These are phyloP conservation scores for Arthrobotrys iridis DNA, from an alignment of 2,329 filamentous ascomycete genomes.

Conservation along the genomic window DNA sequence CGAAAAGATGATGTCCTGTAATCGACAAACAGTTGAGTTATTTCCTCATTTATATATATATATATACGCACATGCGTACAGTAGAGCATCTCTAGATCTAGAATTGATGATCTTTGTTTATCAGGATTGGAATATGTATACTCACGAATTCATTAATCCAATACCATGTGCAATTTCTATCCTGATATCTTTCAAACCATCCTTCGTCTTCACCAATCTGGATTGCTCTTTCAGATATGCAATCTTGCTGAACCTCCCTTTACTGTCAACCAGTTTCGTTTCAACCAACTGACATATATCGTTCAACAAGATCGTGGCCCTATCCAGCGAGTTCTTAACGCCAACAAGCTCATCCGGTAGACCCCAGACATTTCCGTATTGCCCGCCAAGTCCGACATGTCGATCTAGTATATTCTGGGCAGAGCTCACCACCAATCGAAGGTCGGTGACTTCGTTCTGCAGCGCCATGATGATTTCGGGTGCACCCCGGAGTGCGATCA, in stretches of 20 bases:
- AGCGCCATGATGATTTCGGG: neutral
- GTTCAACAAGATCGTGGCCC: neutral
- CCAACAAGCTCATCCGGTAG: neutral
- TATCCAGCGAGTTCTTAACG: neutral
- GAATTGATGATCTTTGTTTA: neutral
- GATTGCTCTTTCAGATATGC: neutral
- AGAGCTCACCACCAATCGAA: neutral
- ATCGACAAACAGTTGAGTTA: too few relatives aligned
- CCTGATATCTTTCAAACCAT: neutral
- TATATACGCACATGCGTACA: too few relatives aligned
- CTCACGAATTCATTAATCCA: conserved; percentile 16
- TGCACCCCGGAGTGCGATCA: neutral
- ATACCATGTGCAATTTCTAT: conserved; percentile 7
- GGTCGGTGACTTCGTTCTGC: conserved; percentile 5
- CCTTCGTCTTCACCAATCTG: neutral
- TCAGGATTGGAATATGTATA: neutral
- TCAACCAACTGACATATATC: neutral
- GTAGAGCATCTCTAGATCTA: too few relatives aligned
- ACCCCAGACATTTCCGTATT: neutral
- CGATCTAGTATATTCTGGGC: neutral
- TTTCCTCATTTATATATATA: too few relatives aligned
- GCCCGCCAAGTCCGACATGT: neutral
- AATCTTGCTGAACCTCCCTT: neutral
- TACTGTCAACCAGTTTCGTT: neutral
- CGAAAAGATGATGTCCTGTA: neutral